These are phyloP conservation scores for Grifola frondosa DNA, from an alignment of 1,284 basidiomycete genomes.

Conservation along the genomic window DNA sequence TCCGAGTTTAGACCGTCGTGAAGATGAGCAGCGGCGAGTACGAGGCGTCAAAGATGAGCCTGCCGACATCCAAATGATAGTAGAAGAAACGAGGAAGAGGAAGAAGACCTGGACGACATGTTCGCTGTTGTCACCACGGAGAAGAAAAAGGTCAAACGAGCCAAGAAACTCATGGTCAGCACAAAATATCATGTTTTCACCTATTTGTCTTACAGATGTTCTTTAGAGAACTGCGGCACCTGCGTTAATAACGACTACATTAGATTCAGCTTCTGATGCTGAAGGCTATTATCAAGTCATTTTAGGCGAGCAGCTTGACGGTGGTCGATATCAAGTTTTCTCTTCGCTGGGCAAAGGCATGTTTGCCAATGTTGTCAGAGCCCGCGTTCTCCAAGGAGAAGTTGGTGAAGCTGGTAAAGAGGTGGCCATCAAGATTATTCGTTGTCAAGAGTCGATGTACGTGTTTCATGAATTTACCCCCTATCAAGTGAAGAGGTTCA, in stretches of 20 bases:
- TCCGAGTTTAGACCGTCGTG: slow-evolving; percentile 79
- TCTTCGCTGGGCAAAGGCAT: slow-evolving; percentile 96
- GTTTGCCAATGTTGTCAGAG: slow-evolving; percentile 96
- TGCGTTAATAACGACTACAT: slow-evolving; percentile 65
- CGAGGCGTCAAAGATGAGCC: slow-evolving; percentile 42
- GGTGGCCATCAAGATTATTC: slow-evolving; percentile 97
- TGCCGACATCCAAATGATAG: slow-evolving; percentile 54
- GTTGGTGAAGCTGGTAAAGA: slow-evolving; percentile 68
- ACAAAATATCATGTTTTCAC: slow-evolving; percentile 21
- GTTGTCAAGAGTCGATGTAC: slow-evolving; percentile 96
- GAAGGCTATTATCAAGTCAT: slow-evolving; percentile 97
- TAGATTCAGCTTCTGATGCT: slow-evolving; percentile 78
- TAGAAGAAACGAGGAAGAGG: slow-evolving; percentile 53
- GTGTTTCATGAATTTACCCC: slow-evolving; percentile 40
- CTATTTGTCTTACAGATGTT: slow-evolving; percentile 3
- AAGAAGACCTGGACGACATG: slow-evolving; percentile 87
- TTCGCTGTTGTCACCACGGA: slow-evolving; percentile 68
- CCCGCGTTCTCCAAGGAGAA: slow-evolving; percentile 79
- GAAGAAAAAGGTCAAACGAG: slow-evolving; percentile 61
- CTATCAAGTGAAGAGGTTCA: no score
- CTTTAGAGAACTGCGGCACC: slow-evolving; percentile 53
- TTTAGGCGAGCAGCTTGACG: slow-evolving; percentile 92
- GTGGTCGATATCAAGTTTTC: slow-evolving; percentile 92
- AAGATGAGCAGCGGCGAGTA: slow-evolving; percentile 75
- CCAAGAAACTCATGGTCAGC: slow-evolving; percentile 54